Conservation (phyloP, 139 green algal species). For the Chlamydomonas sp. region DNA sequence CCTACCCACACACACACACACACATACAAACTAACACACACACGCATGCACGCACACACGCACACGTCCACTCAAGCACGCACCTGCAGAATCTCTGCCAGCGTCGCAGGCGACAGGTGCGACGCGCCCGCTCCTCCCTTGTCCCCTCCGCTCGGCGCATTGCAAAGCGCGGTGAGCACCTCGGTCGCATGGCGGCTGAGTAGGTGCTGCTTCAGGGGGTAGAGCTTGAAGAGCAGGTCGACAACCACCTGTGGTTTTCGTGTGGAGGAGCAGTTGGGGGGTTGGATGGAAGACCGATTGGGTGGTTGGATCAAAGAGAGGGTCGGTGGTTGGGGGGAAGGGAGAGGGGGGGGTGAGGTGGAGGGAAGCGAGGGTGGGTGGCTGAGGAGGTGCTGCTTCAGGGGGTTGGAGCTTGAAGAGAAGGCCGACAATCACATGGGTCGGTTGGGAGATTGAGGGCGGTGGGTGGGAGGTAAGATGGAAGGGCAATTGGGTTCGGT, state of each 20-base stretch:
- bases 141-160: too few relatives aligned
- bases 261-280: not conserved
- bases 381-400: constrained; percentile 69
- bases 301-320: not conserved
- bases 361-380: too few relatives aligned
- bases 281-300: not conserved
- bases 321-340: too few relatives aligned
- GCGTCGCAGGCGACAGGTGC: constrained; percentile 29
- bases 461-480: not conserved
- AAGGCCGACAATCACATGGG: constrained; percentile 31
- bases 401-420: constrained; percentile 59
- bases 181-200: constrained; percentile 59
- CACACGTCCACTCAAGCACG: constrained; percentile 12
- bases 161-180: constrained; percentile 35
- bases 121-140: not conserved
- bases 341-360: too few relatives aligned
- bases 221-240: constrained; percentile 58
- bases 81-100: constrained; percentile 54
- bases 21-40: too few relatives aligned
- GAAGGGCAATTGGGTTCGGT: not conserved
- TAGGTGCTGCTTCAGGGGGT: constrained; percentile 60
- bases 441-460: not conserved
- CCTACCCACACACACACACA: too few relatives aligned
- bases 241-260: constrained; percentile 22
- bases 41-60: constrained; percentile 9